These are phyloP conservation scores for Venturia aucupariae DNA, from an alignment of 2,329 filamentous ascomycete genomes.

Conservation along the genomic window DNA sequence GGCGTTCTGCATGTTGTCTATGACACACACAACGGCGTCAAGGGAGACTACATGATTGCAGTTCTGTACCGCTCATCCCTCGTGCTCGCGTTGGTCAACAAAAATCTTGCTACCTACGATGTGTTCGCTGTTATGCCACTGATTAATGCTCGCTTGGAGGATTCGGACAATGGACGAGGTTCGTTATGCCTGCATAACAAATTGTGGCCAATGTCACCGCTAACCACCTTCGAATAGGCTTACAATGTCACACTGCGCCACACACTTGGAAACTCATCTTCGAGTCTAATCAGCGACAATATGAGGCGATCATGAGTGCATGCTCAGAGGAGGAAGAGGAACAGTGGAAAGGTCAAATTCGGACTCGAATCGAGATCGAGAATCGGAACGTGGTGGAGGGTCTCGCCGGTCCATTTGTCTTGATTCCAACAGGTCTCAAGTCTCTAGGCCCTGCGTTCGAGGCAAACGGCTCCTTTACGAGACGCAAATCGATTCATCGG, in stretches of 20 bases:
- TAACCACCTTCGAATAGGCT: constrained; percentile 42
- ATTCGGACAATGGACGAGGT: constrained; percentile 66
- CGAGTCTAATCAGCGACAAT: constrained; percentile 64
- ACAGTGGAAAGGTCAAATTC: constrained; percentile 67
- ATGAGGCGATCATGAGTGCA: constrained; percentile 79
- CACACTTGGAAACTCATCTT: constrained; percentile 92
- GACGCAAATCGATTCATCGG: constrained; percentile 68
- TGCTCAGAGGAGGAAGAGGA: constrained; percentile 72
- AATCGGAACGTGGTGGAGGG: constrained; percentile 42
- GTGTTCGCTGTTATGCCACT: constrained; percentile 67
- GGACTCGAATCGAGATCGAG: constrained; percentile 41
- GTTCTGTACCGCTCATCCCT: constrained; percentile 75
- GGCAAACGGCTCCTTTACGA: constrained; percentile 55
- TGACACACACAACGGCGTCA: constrained; percentile 57
- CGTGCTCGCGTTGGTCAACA: constrained; percentile 61
- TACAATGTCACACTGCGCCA: constrained; percentile 78
- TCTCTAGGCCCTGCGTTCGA: constrained; percentile 68
- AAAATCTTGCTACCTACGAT: constrained; percentile 57
- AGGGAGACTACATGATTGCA: constrained; percentile 76
- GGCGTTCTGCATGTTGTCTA: constrained; percentile 78
- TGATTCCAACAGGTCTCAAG: constrained; percentile 59
- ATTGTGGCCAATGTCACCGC: constrained; percentile 14
- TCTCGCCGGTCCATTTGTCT: constrained; percentile 30
- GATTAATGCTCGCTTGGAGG: constrained; percentile 56
- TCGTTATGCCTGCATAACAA: neutral